These are phyloP conservation scores for Rubus parviflorus DNA, from an alignment of 306 rosid species.

Conservation along the genomic window DNA sequence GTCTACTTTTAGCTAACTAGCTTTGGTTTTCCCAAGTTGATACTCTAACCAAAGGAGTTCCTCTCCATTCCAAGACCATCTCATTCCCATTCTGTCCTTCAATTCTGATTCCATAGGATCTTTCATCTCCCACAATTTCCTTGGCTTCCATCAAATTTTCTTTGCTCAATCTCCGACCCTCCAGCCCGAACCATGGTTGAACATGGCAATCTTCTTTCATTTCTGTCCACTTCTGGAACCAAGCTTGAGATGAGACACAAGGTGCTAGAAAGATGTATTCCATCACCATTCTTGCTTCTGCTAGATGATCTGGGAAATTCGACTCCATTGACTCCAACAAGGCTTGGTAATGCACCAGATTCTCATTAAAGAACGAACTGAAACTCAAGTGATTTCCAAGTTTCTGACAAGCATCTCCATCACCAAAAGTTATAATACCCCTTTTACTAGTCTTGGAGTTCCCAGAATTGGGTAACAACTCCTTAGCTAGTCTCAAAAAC, in stretches of 20 bases:
- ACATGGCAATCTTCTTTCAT: slow-evolving; percentile 20
- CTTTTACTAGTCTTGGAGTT: neutral
- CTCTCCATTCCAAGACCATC: slow-evolving; percentile 52
- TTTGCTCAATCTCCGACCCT: slow-evolving; percentile 43
- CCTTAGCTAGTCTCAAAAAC: slow-evolving; percentile 48
- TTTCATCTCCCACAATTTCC: slow-evolving; percentile 44
- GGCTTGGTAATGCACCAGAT: slow-evolving; percentile 50
- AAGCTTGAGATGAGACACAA: slow-evolving; percentile 38
- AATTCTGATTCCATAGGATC: slow-evolving; percentile 39
- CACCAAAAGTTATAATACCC: slow-evolving; percentile 54
- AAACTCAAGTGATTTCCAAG: slow-evolving; percentile 39
- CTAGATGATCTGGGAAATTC: slow-evolving; percentile 32
- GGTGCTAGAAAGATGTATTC: slow-evolving; percentile 58
- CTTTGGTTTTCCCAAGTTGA: slow-evolving; percentile 52
- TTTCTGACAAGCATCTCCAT: slow-evolving; percentile 46
- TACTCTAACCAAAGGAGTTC: slow-evolving; percentile 48
- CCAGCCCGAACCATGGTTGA: slow-evolving; percentile 23
- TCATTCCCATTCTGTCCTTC: slow-evolving; percentile 45
- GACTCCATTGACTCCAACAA: slow-evolving; percentile 53
- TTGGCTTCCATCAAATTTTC: slow-evolving; percentile 41
- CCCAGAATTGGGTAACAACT: slow-evolving; percentile 32
- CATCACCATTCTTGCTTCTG: slow-evolving; percentile 56
- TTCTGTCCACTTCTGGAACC: slow-evolving; percentile 53
- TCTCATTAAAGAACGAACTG: slow-evolving; percentile 48
- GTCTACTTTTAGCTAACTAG: neutral